A percentile compares a stretch with the other conserved stretches of the same genome.
These are phyloP conservation scores for Colletotrichum sp. DNA, from an alignment of 2,329 filamentous ascomycete genomes.

Conservation along the genomic window DNA sequence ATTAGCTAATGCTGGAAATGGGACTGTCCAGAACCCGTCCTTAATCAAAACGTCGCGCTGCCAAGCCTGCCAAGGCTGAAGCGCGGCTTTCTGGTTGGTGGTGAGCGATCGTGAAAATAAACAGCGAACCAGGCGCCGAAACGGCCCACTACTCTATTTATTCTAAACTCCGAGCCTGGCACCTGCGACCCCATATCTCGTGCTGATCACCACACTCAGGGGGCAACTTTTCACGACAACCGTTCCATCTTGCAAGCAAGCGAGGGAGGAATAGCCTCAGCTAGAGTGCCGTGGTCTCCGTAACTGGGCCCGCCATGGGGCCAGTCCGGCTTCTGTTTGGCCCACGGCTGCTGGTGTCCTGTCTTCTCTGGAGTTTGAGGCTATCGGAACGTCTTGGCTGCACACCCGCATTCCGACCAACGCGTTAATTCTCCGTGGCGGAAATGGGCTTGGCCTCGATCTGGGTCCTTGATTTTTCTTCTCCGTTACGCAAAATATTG, in stretches of 20 bases:
- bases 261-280: neutral
- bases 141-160: constrained; percentile 7
- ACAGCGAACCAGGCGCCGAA: neutral
- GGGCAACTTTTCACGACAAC: neutral
- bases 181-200: neutral
- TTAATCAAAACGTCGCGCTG: neutral
- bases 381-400: neutral
- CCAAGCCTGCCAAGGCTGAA: neutral
- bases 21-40: neutral
- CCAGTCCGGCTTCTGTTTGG: neutral
- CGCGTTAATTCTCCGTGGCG: neutral
- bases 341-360: neutral
- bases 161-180: neutral
- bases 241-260: neutral
- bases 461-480: neutral
- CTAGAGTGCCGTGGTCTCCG: neutral
- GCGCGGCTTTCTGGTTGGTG: neutral
- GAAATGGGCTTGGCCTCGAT: neutral
- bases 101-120: neutral
- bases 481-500: neutral
- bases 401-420: neutral
- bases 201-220: neutral
- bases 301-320: neutral
- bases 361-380: neutral
- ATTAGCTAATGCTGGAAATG: neutral